A percentile compares a stretch with the other conserved stretches of the same genome.
These are phyloP conservation scores for Ceratobasidium sp. DNA, from an alignment of 1,284 basidiomycete species.

Conservation along the genomic window DNA sequence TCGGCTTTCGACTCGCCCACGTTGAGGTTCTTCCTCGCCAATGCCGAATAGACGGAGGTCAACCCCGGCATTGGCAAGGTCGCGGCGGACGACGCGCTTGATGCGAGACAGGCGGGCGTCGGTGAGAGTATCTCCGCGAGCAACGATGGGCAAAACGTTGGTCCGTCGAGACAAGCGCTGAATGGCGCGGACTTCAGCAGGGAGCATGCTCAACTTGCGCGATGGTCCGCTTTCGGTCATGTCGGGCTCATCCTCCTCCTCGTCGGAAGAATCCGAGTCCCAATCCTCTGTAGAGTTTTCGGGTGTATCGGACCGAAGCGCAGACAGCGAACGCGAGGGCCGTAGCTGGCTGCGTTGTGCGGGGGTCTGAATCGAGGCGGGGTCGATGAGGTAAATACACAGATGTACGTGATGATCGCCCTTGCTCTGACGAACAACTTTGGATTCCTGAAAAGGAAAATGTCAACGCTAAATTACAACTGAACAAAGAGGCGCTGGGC, in stretches of 20 bases:
- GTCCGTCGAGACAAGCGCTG: constrained; percentile 69
- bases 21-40: constrained; percentile 52
- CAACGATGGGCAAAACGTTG: constrained; percentile 79
- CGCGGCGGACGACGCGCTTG: constrained; percentile 69
- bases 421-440: constrained; percentile 80
- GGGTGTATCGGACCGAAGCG: constrained; percentile 59
- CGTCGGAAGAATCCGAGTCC: constrained; percentile 43
- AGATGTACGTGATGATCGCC: constrained; percentile 84
- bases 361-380: constrained; percentile 63
- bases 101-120: constrained; percentile 69
- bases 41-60: constrained; percentile 64
- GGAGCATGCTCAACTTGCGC: constrained; percentile 52
- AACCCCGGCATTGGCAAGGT: constrained; percentile 66
- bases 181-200: constrained; percentile 77
- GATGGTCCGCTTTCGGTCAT: too few relatives aligned
- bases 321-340: constrained; percentile 46
- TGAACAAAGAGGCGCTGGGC: neutral
- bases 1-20: constrained; percentile 44
- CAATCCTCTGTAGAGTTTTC: constrained; percentile 44
- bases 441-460: constrained; percentile 66
- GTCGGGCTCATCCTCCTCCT: constrained; percentile 48
- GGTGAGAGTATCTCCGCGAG: constrained; percentile 76
- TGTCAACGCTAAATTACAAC: neutral
- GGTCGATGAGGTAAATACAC: constrained; percentile 84
- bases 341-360: constrained; percentile 49